phyloP scores from a whole-genome alignment of 1,284 basidiomycete genomes.

The Phellopilus nigrolimitatus region DNA sequence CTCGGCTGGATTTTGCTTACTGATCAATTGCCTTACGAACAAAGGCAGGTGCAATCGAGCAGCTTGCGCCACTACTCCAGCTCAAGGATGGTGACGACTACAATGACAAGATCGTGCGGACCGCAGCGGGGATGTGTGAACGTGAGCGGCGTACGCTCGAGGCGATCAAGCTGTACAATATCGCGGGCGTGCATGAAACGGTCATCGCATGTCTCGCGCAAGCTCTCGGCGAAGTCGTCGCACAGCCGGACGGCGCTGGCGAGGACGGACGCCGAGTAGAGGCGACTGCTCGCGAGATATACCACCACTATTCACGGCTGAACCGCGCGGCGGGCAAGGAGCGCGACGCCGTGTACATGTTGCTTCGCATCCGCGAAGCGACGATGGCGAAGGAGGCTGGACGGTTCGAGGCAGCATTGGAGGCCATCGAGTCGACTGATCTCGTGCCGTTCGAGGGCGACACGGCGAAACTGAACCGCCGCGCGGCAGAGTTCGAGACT shows the following conservation, averaged over 20 bases:
- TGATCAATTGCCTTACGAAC: constrained; percentile 3
- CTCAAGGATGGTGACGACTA: constrained; percentile 71
- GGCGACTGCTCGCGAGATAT: constrained; percentile 76
- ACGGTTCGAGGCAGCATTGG: constrained; percentile 73
- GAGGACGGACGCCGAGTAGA: constrained; percentile 72
- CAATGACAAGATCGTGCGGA: constrained; percentile 78
- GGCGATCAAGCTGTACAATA: constrained; percentile 93
- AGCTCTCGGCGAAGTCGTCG: constrained; percentile 82
- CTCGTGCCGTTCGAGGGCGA: constrained; percentile 88
- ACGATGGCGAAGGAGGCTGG: constrained; percentile 73
- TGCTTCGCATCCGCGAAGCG: constrained; percentile 82
- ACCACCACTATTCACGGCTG: constrained; percentile 83
- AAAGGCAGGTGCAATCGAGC: constrained; percentile 85
- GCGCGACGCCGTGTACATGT: constrained; percentile 68
- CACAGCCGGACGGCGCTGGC: constrained; percentile 60
- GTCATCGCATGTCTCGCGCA: constrained; percentile 87
- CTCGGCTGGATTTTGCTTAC: constrained; percentile 2
- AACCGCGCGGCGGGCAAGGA: constrained; percentile 74
- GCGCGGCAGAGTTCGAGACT: constrained; percentile 85
- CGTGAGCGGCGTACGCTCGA: constrained; percentile 81
- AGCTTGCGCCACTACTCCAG: constrained; percentile 73
- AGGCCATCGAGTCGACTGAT: constrained; percentile 85
- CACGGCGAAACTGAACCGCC: constrained; percentile 78
- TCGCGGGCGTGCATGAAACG: constrained; percentile 87
- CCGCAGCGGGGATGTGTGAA: constrained; percentile 74